Conservation (phyloP, 805 yeast genomes). For the Ogataea ramenticola region DNA sequence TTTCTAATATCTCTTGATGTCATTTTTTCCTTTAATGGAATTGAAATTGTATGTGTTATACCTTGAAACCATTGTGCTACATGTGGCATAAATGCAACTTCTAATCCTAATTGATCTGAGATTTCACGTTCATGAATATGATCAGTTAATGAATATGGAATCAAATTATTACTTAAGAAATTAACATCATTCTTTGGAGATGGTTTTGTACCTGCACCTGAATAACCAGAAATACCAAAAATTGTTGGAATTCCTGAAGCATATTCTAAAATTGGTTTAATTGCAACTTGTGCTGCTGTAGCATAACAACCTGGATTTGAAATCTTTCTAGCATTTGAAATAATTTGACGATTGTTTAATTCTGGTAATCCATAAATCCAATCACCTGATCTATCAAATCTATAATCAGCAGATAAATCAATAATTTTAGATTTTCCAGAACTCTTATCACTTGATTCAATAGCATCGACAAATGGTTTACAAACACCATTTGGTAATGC, state of each 20-base stretch:
- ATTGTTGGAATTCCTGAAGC: slow-evolving; percentile 70
- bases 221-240: slow-evolving; percentile 96
- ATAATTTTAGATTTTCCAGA: slow-evolving; percentile 71
- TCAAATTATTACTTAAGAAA: slow-evolving; percentile 70
- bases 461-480: slow-evolving; percentile 76
- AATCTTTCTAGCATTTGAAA: slow-evolving; percentile 70
- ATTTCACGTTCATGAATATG: slow-evolving; percentile 96
- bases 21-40: slow-evolving; percentile 70
- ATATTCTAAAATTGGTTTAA: slow-evolving; percentile 74
- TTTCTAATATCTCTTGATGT: slow-evolving; percentile 78
- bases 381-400: slow-evolving; percentile 81
- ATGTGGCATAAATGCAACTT: slow-evolving; percentile 90
- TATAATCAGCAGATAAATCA: slow-evolving; percentile 91
- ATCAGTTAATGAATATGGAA: slow-evolving; percentile 93
- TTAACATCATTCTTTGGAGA: slow-evolving; percentile 88
- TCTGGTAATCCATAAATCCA: slow-evolving; percentile 98
- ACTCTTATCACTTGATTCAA: slow-evolving; percentile 45
- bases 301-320: slow-evolving; percentile 99
- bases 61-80: slow-evolving; percentile 99
- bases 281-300: slow-evolving; percentile 93
- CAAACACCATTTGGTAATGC: slow-evolving; percentile 98
- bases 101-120: slow-evolving; percentile 66
- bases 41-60: slow-evolving; percentile 82
- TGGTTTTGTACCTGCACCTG: slow-evolving; percentile 99
- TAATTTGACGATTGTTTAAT: slow-evolving; percentile 57